These are phyloP conservation scores for Serendipita vermifera DNA, from an alignment of 768 basidiomycete genomes.

Conservation along the genomic window DNA sequence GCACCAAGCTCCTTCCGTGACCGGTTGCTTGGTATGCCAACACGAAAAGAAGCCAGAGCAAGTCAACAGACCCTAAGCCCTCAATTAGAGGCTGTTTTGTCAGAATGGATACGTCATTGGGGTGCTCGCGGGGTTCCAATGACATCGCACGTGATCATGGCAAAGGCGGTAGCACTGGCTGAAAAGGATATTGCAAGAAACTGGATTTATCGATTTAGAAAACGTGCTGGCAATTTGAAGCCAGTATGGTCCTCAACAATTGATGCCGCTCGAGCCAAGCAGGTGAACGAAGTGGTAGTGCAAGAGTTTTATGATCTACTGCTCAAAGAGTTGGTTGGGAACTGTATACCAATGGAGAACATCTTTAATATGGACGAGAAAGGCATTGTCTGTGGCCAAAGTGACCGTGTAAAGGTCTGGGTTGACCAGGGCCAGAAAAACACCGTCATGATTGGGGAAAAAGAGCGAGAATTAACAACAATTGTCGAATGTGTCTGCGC, in stretches of 20 bases:
- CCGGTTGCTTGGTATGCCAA: neutral
- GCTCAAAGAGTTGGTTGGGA: neutral
- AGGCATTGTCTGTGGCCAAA: neutral
- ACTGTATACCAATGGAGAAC: neutral
- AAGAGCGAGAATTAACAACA: slow-evolving; percentile 18
- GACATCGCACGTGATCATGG: slow-evolving; percentile 12
- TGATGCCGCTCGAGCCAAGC: neutral
- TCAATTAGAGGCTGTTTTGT: slow-evolving; percentile 15
- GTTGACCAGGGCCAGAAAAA: neutral
- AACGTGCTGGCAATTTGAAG: slow-evolving; percentile 15
- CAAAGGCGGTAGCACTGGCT: slow-evolving; percentile 12
- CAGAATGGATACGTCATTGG: slow-evolving; percentile 17
- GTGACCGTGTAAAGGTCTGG: neutral
- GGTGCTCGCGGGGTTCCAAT: slow-evolving; percentile 13
- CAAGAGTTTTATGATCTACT: neutral
- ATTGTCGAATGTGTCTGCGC: slow-evolving; percentile 34
- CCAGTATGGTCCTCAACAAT: neutral
- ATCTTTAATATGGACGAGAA: neutral
- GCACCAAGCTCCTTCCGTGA: no score
- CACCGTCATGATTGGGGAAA: neutral
- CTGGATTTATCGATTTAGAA: slow-evolving; percentile 20
- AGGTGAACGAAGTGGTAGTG: neutral
- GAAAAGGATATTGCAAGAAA: slow-evolving; percentile 5
- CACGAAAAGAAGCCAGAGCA: slow-evolving; percentile 11
- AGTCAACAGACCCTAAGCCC: slow-evolving; percentile 18